Percentiles rank a stretch among this genome's conserved stretches.
Conservation (phyloP, 2,329 filamentous ascomycete species). For the Claviceps spartinae region DNA sequence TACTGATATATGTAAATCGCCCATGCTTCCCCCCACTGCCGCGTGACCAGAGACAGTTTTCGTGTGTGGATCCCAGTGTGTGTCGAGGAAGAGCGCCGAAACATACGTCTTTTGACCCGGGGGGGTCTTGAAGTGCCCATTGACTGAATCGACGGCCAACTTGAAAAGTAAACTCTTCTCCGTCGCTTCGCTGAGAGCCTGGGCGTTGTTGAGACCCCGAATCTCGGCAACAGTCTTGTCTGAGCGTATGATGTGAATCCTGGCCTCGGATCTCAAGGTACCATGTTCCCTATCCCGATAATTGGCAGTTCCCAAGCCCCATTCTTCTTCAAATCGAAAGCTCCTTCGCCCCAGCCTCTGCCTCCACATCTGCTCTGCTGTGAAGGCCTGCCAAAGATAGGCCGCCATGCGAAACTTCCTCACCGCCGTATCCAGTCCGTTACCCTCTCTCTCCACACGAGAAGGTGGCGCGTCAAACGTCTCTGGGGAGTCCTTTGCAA, state of each 20-base stretch:
- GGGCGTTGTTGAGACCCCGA: constrained; percentile 60
- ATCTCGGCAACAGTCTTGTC: constrained; percentile 79
- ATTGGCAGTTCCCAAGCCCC: constrained; percentile 72
- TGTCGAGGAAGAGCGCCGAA: constrained; percentile 72
- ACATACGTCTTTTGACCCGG: constrained; percentile 79
- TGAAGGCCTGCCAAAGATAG: constrained; percentile 95
- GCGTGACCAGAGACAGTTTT: constrained; percentile 69
- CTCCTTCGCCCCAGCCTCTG: constrained; percentile 74
- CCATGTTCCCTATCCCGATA: constrained; percentile 56
- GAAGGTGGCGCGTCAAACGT: constrained; percentile 75
- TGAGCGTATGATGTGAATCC: constrained; percentile 70
- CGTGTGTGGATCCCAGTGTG: constrained; percentile 66
- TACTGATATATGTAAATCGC: constrained; percentile 68
- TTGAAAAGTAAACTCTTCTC: constrained; percentile 61
- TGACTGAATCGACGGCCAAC: constrained; percentile 67
- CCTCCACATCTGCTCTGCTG: constrained; percentile 88
- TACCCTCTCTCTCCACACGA: constrained; percentile 64
- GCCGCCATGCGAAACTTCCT: constrained; percentile 90
- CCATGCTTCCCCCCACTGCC: constrained; percentile 61
- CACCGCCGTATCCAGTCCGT: constrained; percentile 65
- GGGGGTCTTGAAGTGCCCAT: constrained; percentile 58
- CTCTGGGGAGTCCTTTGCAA: constrained; percentile 76
- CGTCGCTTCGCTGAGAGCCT: constrained; percentile 58
- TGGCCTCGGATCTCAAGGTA: constrained; percentile 79
- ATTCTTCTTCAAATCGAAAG: constrained; percentile 90